Evolutionary conservation across 768 basidiomycete genomes (phyloP).

Genomic region (Podaxis sp.): DNA sequence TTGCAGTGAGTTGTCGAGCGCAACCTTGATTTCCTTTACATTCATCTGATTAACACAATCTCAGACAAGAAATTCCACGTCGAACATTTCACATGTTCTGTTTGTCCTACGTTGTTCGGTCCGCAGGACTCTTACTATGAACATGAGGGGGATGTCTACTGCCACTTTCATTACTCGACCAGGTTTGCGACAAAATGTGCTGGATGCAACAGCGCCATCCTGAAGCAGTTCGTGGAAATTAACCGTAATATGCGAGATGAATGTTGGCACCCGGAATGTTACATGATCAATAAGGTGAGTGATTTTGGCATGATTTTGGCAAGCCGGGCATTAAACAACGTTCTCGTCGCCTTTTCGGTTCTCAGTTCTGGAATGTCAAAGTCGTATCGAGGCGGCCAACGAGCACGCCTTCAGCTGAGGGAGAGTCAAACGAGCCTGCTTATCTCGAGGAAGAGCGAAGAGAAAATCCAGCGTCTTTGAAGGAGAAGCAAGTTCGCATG

Average conservation of each 20-base stretch:
- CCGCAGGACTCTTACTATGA: constrained; percentile 99
- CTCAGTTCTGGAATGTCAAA: constrained; percentile 98
- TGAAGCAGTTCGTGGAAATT: constrained; percentile 99
- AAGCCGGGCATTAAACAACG: neutral
- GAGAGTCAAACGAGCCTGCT: constrained; percentile 44
- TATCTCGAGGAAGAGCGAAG: constrained; percentile 75
- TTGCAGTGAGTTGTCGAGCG: constrained; percentile 62
- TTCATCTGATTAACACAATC: neutral
- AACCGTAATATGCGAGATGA: constrained; percentile 97
- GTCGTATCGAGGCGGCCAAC: constrained; percentile 72
- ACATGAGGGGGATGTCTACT: constrained; percentile 96
- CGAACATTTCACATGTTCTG: constrained; percentile 98
- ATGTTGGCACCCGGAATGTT: constrained; percentile 99
- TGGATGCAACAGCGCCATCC: constrained; percentile 93
- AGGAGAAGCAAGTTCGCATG: constrained; percentile 90
- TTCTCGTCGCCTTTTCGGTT: neutral
- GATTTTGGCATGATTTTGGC: neutral
- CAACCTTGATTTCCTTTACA: neutral
- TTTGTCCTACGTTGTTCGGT: constrained; percentile 93
- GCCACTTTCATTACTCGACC: constrained; percentile 99
- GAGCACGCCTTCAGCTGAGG: constrained; percentile 51
- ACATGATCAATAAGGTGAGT: constrained; percentile 98
- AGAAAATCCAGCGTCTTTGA: constrained; percentile 75
- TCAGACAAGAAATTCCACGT: constrained; percentile 98
- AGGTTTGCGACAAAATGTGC: constrained; percentile 98